Base-by-base conservation (phyloP, 164 flowering plant genomes). In the Nelumbo lutea region DNA sequence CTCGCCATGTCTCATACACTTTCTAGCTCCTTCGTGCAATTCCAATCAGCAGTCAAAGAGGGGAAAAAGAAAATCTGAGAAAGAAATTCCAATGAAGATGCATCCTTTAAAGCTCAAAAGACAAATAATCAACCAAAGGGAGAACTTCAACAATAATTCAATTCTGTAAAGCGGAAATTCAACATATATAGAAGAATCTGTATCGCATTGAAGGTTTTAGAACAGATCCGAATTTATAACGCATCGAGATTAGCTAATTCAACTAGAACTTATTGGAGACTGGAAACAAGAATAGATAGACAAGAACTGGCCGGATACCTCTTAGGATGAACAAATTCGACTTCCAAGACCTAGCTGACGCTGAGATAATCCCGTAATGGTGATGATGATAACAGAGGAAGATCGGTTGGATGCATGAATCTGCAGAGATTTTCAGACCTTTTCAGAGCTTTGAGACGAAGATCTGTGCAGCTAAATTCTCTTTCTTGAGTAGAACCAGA, bases 1-100 rank as follows among this genome's bases (percentile, higher is more conserved):
- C 57, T 90, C 42, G 91, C 91, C 99, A 95, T 95, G 71, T 53
- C 14, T 53, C 57, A 10, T 14, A 53, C 4, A 53, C 57, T 45
- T 62, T 13, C 66, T 47, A 6, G 39, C 1, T 6, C 3, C 51
- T 40, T 57, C 62, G 51, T 58, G 44, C 64, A 58, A 56, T 69
- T 70, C 6, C 41, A 47, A 43, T 42, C 44, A 64, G 15, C 11
- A 41, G 10, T 45, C 38, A 43, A 9, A n/a, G 9, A 51, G 1
- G 1, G 27, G 64, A 59, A n/a, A 45, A 41, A 11, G 8, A 61
- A 52, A 44, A 45, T 41, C 45, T 4, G 40, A 8, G 7, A 53
- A 42, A 61, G 10, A 15, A 40, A 50, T 53, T 53, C 14, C 56
- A 47, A 55, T n/a, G 1, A 40, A 14, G 6, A 40, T 57, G 39